Evolutionary conservation across 495 filamentous ascomycete species (phyloP), one percentile per base, ranked within the genome.

Genomic region (Paragyromitra xinjiangensis): DNA sequence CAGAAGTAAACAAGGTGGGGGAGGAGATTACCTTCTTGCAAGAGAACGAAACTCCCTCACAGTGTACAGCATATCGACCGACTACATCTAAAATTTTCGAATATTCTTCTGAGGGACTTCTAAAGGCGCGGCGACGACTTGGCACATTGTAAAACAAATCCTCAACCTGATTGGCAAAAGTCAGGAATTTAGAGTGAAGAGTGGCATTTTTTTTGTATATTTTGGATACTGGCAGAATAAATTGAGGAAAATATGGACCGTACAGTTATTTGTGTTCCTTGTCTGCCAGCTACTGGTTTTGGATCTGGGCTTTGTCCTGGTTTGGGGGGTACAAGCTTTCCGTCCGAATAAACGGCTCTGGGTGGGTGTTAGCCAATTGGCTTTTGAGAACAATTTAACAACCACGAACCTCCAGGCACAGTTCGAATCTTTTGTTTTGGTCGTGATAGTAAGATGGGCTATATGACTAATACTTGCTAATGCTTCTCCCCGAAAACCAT

Each of bases 391-490:
- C 12, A 29, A 16, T 19, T 61, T 26, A 26, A 40, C 16, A 7
- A 40, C 12, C 9, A 51, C 78, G 40, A 73, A 81, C 77, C 87
- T 89, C 92, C 91, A 99, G 14, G 96, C 95, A 84, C 93, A 94
- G 82, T 89, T 91, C 1, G 94, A 97, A 58, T 94, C 91, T 50
- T 92, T 91, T 9, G 94, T 98, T 84, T 92, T 96, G 1, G 96
- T 98, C 11, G 95, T 98, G 39, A 99, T 92, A 1, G 91, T 93
- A 39, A 99, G 87, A 85, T 98, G 96, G 62, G 96, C 94, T 77
- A 98, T 98, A 84, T 99, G 95, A 81, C 95, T 98, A 83, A 99
- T 99, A 87, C 95, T 98, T 11, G 96, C 96, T 78, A 99, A 84
- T 11, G 96, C 96, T 85, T 99, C 96, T 61, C 96, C 96, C 39